Evolutionary conservation across 257 asterid genomes (phyloP).

Genomic region (Forsythia viridissima): DNA sequence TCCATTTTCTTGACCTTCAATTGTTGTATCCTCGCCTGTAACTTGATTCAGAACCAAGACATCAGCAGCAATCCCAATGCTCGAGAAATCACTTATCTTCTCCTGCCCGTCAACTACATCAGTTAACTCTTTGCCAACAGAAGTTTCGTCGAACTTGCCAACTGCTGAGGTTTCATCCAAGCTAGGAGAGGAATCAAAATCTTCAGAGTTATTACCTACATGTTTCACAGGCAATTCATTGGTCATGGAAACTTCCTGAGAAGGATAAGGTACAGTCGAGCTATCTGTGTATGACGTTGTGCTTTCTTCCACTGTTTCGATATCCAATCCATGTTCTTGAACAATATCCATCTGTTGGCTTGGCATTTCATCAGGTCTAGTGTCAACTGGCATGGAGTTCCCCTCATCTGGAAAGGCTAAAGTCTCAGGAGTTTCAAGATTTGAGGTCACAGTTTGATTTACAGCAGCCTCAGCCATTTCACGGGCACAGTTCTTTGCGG

Average conservation of each 20-base stretch:
- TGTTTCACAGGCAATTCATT: background rate
- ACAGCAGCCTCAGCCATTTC: constrained; percentile 25
- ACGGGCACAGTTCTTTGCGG: constrained; percentile 30
- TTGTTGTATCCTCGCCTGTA: background rate
- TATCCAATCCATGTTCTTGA: background rate
- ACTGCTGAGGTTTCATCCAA: background rate
- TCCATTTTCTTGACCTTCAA: background rate
- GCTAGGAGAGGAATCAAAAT: background rate
- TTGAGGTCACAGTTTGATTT: constrained; percentile 20
- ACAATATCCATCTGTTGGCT: constrained; percentile 15
- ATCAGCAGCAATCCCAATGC: background rate
- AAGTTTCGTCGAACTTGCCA: background rate
- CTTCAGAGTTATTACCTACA: background rate
- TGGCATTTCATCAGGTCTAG: constrained; percentile 24
- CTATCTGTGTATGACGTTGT: constrained; percentile 16
- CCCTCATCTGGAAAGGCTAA: constrained; percentile 19
- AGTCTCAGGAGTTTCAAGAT: constrained; percentile 21
- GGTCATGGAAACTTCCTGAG: constrained; percentile 1
- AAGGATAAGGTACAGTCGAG: background rate
- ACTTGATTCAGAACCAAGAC: background rate
- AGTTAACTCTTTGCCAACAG: background rate
- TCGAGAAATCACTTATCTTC: background rate
- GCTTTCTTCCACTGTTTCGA: constrained; percentile 12
- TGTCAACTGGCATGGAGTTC: constrained; percentile 19
- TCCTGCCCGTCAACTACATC: constrained; percentile 10